Conservation (phyloP, 352 stramenopile genomes). For the Phytophthora fragariaefolia region DNA sequence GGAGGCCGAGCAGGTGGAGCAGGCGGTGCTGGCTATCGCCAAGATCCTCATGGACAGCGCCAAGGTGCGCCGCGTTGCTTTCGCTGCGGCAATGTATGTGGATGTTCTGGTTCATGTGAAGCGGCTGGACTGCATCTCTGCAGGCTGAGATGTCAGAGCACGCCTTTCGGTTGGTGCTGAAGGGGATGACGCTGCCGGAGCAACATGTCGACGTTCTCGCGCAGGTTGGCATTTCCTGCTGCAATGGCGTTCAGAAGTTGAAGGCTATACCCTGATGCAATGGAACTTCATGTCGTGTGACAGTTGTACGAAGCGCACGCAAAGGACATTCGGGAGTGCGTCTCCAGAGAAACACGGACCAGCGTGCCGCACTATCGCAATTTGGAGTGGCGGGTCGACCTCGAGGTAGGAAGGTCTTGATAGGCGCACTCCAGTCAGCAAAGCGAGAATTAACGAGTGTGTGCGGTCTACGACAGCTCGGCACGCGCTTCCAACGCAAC, state of each 20-base stretch:
- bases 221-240: constrained; percentile 35
- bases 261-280: too few relatives aligned
- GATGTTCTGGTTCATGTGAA: too few relatives aligned
- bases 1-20: constrained; percentile 60
- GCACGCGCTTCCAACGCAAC: constrained; percentile 66
- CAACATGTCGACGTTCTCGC: constrained; percentile 54
- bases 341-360: constrained; percentile 45
- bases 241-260: not conserved
- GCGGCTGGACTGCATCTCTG: not conserved
- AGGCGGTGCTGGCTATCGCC: constrained; percentile 62
- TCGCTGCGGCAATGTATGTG: not conserved
- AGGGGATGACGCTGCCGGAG: constrained; percentile 49
- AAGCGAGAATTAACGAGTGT: not conserved
- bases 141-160: constrained; percentile 54
- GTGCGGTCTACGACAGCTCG: constrained; percentile 43
- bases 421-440: not conserved
- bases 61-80: constrained; percentile 66
- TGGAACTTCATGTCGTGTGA: not conserved
- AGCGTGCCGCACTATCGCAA: constrained; percentile 63
- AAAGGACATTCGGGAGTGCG: constrained; percentile 60
- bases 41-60: constrained; percentile 79
- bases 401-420: constrained; percentile 54
- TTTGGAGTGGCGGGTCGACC: constrained; percentile 83
- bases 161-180: constrained; percentile 52
- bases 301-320: constrained; percentile 61